Base-by-base conservation (phyloP, 495 filamentous ascomycete species). In the Neurospora sp. region DNA sequence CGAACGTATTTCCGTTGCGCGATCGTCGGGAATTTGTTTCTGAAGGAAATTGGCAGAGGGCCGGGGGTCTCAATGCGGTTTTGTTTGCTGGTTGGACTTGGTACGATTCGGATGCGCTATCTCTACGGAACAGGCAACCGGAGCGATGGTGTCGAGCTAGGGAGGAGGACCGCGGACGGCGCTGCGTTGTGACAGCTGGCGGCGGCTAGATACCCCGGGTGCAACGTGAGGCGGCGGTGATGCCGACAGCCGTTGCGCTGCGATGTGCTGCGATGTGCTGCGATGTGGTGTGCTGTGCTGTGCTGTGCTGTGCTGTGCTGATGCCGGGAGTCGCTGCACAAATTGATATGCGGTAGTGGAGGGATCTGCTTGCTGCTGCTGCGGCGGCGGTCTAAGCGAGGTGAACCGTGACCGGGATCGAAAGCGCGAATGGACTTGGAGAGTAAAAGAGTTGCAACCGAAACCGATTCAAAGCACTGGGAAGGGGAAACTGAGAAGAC, bases 91-190 rank as follows among this genome's bases (percentile, higher is more conserved):
- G 54, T 66, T 66, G 48, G 23, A 62, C 48, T 62, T 62, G 27
- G 23, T 35, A 18, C 54, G 54, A 66, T 66, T 66, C 54, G 54
- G 39, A 18, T 54, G 39, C 46, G 71, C 69, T 73, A 41, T 73
- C 62, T 73, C 72, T 27, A 70, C 18, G 62, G 54, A 73, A 70
- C 39, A 39, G 37, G 41, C 59, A 70, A 70, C 54, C 35, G 23
- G n/a, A 39, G 35, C 69, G 23, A 70, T 39, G 35, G 39, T 48
- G 54, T 66, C 54, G 54, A 66, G 54, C 54, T 66, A 66, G 54
- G 54, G 54, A 66, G 27, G 54, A 66, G 54, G 54, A 35, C 54
- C 27, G 54, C 54, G 54, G 54, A 66, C 54, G 27, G 54, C 54
- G 54, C 54, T 62, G 54, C 54, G 54, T 16, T 66, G 35, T 66